Evolutionary conservation across 495 filamentous ascomycete species (phyloP), one percentile per base, ranked within the genome.

Genomic region (Xylona heveae): DNA sequence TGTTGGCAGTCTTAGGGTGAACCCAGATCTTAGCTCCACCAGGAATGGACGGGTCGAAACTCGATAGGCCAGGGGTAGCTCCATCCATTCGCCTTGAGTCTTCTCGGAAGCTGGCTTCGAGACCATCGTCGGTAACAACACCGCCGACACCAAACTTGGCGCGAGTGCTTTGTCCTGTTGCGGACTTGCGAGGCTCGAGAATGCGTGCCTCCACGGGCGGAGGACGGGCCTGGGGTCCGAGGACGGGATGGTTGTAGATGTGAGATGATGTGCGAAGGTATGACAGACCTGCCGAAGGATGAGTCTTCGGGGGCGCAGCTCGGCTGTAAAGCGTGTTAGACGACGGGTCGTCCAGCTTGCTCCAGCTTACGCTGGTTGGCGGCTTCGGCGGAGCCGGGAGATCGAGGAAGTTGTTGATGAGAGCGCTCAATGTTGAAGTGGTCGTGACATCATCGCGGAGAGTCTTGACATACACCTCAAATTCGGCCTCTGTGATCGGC

Each of bases 231-330:
- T 80, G 77, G 5, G 82, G 84, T 3, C 88, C 88, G 42, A 74
- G 70, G n/a, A 68, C 36, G 0, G 88, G 75, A 45, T 94, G 83
- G 48, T 92, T 90, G 31, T 68, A 59, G 26, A 78, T 48, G 45
- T 72, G 62, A 15, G 71, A 60, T 21, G 63, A 51, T 10, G 78
- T 75, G 34, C 83, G 71, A 56, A 61, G 59, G 54, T 95, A 94
- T 23, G 78, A 76, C 12, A 95, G 54, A 38, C 88, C 88, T 2
- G 74, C 90, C 1, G 83, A 88, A 1, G 90, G 88, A 52, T 99
- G 88, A 6, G 85, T 95, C 33, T 64, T 64, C 1, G 78, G 80
- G 3, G 83, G 77, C 2, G 78, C 75, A 5, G 45, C 42, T 8
- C 54, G 46, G 7, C 64, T 64, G 42, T 77, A 77, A 18, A 18